phyloP scores from a whole-genome alignment of 2,329 filamentous ascomycete genomes.

The Pestalotiopsis sp. region DNA sequence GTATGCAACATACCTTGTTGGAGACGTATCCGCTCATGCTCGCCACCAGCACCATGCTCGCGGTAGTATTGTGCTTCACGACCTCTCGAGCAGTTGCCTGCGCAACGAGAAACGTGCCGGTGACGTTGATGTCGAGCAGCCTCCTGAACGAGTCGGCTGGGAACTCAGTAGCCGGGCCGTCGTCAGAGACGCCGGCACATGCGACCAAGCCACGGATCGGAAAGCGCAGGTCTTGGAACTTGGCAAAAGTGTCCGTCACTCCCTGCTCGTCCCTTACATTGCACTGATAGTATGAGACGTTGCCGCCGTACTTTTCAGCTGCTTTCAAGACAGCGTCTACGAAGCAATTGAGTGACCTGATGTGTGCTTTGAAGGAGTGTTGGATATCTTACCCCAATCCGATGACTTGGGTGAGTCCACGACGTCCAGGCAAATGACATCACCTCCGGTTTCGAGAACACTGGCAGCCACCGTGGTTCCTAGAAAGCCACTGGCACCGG shows the following conservation, averaged over 20 bases:
- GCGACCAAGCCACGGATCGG: slow-evolving; percentile 34
- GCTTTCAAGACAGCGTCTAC: neutral
- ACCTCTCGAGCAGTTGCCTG: slow-evolving; percentile 50
- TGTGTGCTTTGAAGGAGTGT: neutral
- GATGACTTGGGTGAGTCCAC: slow-evolving; percentile 16
- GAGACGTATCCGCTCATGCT: slow-evolving; percentile 53
- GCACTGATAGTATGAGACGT: slow-evolving; percentile 24
- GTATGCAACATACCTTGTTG: slow-evolving; percentile 44
- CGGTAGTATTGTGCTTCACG: slow-evolving; percentile 45
- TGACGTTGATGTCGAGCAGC: slow-evolving; percentile 46
- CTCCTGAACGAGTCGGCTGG: slow-evolving; percentile 24
- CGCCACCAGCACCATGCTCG: slow-evolving; percentile 51
- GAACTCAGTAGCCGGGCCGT: slow-evolving; percentile 29
- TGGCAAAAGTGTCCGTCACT: slow-evolving; percentile 20
- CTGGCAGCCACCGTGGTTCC: slow-evolving; percentile 22
- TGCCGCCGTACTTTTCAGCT: slow-evolving; percentile 13
- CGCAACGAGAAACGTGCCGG: slow-evolving; percentile 50
- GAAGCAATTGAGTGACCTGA: neutral
- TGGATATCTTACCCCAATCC: slow-evolving; percentile 22
- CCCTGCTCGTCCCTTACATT: slow-evolving; percentile 25
- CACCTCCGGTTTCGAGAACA: slow-evolving; percentile 35
- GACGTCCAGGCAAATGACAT: slow-evolving; percentile 35
- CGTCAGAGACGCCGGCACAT: slow-evolving; percentile 34
- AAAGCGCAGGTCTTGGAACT: slow-evolving; percentile 20
- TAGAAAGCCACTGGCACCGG: slow-evolving; percentile 28